Evolutionary conservation across 2,329 filamentous ascomycete species (phyloP), one percentile per base, ranked within the genome.

Genomic region (Cladobotryum mycophilum): DNA sequence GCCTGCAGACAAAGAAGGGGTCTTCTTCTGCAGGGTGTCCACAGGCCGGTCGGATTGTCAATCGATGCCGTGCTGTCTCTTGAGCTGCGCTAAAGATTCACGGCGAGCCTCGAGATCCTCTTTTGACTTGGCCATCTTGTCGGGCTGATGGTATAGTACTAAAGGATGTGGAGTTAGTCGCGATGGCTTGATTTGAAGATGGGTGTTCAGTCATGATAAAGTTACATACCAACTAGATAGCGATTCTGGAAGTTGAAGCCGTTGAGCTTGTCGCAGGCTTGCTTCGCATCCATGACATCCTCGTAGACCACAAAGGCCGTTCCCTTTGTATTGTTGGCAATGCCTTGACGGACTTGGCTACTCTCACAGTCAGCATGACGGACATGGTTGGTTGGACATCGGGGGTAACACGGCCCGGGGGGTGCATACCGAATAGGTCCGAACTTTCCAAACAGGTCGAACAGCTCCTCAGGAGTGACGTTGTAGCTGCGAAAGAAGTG

Each of bases 221-320:
- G 30, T 12, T 17, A 45, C 89, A 55, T 82, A 95, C 89, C 90
- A 66, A 99, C 93, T 63, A 99, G 88, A 74, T 99, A 99, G 70
- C 93, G 88, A 76, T 92, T 96, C 78, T 99, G 93, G 73, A 99
- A 99, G 78, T 99, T 99, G 84, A 95, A 99, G 69, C 93, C 93
- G 79, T 99, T 99, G 71, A 99, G 80, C 78, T 97, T 96, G 79
- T 99, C 93, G 80, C 93, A 97, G 67, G 93, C 93, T 74, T 90
- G 86, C 78, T 99, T 99, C 61, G 93, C 91, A 79, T 99, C 93
- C 81, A 93, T 88, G 61, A 97, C 92, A 80, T 99, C 93, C 74
- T 97, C 93, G 79, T 96, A 99, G 73, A 99, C 93, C 63, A 99
- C 93, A 73, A 96, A 99, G 60, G 92, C 93, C 48, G 93, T 99